Evolutionary conservation across 2,329 filamentous ascomycete species (phyloP).

Genomic region (Pseudofabraea citricarpa): DNA sequence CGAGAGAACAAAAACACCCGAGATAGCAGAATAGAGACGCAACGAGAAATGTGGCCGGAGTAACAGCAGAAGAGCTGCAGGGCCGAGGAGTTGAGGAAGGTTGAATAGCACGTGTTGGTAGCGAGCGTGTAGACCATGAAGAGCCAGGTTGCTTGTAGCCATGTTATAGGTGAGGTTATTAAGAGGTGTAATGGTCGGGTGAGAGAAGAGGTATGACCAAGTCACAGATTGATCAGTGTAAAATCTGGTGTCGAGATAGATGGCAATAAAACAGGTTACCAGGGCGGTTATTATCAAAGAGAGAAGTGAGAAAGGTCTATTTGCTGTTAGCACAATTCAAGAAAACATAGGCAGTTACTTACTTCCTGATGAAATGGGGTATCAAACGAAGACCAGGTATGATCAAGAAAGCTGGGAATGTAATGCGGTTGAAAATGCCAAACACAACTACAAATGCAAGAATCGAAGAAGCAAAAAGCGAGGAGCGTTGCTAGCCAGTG

Average conservation of each 20-base stretch:
- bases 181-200: slow-evolving; percentile 69
- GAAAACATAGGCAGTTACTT: slow-evolving; percentile 27
- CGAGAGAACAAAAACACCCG: slow-evolving; percentile 66
- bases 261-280: slow-evolving; percentile 65
- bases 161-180: slow-evolving; percentile 78
- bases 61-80: slow-evolving; percentile 59
- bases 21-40: slow-evolving; percentile 68
- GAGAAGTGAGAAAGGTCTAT: slow-evolving; percentile 55
- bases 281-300: slow-evolving; percentile 61
- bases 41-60: slow-evolving; percentile 51
- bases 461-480: slow-evolving; percentile 68
- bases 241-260: slow-evolving; percentile 81
- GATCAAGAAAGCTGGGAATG: slow-evolving; percentile 88
- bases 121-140: slow-evolving; percentile 73
- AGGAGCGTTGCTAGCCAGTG: slow-evolving; percentile 59
- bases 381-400: slow-evolving; percentile 79
- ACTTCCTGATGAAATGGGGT: slow-evolving; percentile 82
- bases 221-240: slow-evolving; percentile 62
- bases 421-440: slow-evolving; percentile 94
- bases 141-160: slow-evolving; percentile 61
- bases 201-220: slow-evolving; percentile 57
- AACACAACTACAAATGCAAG: slow-evolving; percentile 79
- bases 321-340: slow-evolving; percentile 7
- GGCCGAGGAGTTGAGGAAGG: slow-evolving; percentile 67
- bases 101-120: slow-evolving; percentile 73